Evolutionary conservation across 2,329 filamentous ascomycete genomes (phyloP).

Genomic region (Fusarium sp.): DNA sequence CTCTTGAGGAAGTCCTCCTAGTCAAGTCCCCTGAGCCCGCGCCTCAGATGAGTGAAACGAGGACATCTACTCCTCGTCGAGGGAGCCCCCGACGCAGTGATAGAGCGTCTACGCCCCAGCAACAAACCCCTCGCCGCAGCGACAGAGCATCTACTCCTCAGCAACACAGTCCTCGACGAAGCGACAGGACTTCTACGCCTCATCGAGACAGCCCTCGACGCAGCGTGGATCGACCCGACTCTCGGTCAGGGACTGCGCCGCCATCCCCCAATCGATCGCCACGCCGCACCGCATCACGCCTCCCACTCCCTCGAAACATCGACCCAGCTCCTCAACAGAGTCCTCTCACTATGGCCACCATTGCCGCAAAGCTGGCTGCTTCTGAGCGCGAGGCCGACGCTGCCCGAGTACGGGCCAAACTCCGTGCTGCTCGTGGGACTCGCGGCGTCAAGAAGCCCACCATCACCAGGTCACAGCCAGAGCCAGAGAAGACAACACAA

Average conservation of each 20-base stretch:
- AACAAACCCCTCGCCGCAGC: conserved; percentile 11
- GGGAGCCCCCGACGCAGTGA: conserved; percentile 14
- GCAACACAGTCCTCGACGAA: neutral
- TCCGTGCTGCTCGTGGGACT: conserved; percentile 62
- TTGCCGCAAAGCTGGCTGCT: conserved; percentile 71
- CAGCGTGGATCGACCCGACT: conserved; percentile 14
- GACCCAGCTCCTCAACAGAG: conserved; percentile 61
- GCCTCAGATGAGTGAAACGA: conserved; percentile 17
- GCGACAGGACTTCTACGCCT: conserved; percentile 23
- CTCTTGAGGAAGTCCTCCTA: conserved; percentile 49
- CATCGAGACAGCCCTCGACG: conserved; percentile 29
- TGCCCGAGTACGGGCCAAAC: conserved; percentile 70
- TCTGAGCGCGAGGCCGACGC: conserved; percentile 73
- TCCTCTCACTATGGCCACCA: conserved; percentile 69
- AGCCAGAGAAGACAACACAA: conserved; percentile 14
- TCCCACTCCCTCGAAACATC: conserved; percentile 48
- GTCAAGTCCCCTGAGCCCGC: conserved; percentile 35
- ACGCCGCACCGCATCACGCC: conserved; percentile 34
- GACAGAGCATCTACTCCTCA: conserved; percentile 9
- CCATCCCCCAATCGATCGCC: conserved; percentile 31
- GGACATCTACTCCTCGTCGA: conserved; percentile 9
- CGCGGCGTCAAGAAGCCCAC: conserved; percentile 48
- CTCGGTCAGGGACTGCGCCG: conserved; percentile 23
- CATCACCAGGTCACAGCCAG: conserved; percentile 34
- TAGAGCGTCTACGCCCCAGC: conserved; percentile 3